These are phyloP conservation scores for sunflower (Helianthus annuus) DNA, from an alignment of 129 eudicot genomes.

Conservation along the genomic window HanXRQr2.0-SUNRISE NC_035439.2:138485137-138485636, in stretches of 20 bases:
- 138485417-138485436: neutral
- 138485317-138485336: no score
- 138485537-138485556: slow-evolving; percentile 10
- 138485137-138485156: no score
- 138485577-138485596: slow-evolving; percentile 11
- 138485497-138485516: neutral
- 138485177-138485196: no score
- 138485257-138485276: no score
- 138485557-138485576: neutral
- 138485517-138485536: slow-evolving; percentile 6
- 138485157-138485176: no score
- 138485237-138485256: no score
- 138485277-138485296: no score
- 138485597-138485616: neutral
- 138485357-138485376: neutral
- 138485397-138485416: neutral
- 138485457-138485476: no score
- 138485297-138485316: no score
- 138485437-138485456: neutral
- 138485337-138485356: neutral
- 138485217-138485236: no score
- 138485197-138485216: no score
- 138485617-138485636: slow-evolving; percentile 15
- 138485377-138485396: neutral
- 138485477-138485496: neutral